These are phyloP conservation scores for Silene uniflora DNA, from an alignment of 148 eudicot species.

Conservation along the genomic window DNA sequence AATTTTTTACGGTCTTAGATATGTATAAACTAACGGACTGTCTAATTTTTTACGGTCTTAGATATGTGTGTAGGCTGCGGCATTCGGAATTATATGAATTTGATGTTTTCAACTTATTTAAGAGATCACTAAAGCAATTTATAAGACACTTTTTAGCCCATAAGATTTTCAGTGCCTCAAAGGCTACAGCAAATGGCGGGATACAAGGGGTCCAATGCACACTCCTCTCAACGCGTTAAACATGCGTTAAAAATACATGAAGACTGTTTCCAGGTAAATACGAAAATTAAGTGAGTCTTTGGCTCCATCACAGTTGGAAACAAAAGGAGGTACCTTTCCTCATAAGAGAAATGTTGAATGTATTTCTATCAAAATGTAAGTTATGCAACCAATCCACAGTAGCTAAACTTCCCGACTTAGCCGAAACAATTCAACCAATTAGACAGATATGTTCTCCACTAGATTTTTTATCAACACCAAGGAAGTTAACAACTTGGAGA, in stretches of 20 bases:
- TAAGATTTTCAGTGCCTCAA: too few relatives aligned
- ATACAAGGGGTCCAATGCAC: not conserved
- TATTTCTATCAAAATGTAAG: not conserved
- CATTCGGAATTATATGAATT: too few relatives aligned
- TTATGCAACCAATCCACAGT: not conserved
- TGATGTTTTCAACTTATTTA: too few relatives aligned
- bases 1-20: too few relatives aligned
- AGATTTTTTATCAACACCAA: not conserved
- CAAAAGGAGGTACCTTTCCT: conserved; percentile 4
- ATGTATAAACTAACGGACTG: too few relatives aligned
- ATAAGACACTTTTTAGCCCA: too few relatives aligned
- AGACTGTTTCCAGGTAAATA: not conserved
- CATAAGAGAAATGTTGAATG: not conserved
- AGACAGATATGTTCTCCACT: not conserved
- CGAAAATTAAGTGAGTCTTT: not conserved
- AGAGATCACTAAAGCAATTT: too few relatives aligned
- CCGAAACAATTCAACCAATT: not conserved
- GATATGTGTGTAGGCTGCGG: too few relatives aligned
- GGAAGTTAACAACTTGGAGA: not conserved
- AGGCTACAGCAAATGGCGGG: not conserved
- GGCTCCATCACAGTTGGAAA: not conserved
- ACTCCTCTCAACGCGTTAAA: not conserved
- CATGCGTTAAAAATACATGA: not conserved
- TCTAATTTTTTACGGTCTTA: too few relatives aligned
- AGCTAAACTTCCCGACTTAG: not conserved